A percentile compares a stretch with the other conserved stretches of the same genome.
Evolutionary conservation across 768 basidiomycete genomes (phyloP).

Genomic region (Filobasidium floriforme): DNA sequence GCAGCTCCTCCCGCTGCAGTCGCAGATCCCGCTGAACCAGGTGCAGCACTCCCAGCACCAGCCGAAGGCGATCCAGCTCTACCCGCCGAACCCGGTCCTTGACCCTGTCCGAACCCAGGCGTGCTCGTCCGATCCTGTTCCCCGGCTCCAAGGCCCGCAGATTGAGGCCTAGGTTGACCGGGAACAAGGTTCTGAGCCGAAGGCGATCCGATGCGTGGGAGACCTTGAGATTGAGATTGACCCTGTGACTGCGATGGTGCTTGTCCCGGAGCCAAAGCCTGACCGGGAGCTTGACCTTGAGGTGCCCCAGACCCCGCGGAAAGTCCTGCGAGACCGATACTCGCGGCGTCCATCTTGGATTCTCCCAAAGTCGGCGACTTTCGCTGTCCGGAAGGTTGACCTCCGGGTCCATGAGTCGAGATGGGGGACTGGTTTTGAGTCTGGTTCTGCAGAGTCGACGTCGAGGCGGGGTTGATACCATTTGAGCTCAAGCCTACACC

Average conservation of each 20-base stretch:
- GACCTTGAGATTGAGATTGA: neutral
- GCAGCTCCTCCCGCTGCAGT: neutral
- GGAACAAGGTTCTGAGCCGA: too few relatives aligned
- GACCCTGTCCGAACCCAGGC: neutral
- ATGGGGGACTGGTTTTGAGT: too few relatives aligned
- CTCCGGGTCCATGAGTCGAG: too few relatives aligned
- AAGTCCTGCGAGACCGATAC: neutral
- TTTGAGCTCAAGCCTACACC: too few relatives aligned
- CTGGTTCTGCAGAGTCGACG: too few relatives aligned
- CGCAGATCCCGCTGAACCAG: neutral
- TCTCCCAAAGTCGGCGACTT: neutral
- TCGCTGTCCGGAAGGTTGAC: neutral
- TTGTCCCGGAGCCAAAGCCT: neutral
- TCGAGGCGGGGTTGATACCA: too few relatives aligned
- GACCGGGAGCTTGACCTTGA: neutral
- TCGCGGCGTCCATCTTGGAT: neutral
- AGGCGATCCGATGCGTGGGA: too few relatives aligned
- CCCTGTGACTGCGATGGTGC: neutral
- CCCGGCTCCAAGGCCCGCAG: too few relatives aligned
- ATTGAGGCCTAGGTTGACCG: too few relatives aligned
- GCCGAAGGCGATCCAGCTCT: neutral
- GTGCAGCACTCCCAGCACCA: neutral
- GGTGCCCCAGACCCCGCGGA: neutral
- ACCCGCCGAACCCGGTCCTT: neutral
- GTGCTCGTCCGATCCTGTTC: too few relatives aligned